Base-by-base conservation (phyloP, 2,329 filamentous ascomycete species). In the Diaporthe destruens region DNA sequence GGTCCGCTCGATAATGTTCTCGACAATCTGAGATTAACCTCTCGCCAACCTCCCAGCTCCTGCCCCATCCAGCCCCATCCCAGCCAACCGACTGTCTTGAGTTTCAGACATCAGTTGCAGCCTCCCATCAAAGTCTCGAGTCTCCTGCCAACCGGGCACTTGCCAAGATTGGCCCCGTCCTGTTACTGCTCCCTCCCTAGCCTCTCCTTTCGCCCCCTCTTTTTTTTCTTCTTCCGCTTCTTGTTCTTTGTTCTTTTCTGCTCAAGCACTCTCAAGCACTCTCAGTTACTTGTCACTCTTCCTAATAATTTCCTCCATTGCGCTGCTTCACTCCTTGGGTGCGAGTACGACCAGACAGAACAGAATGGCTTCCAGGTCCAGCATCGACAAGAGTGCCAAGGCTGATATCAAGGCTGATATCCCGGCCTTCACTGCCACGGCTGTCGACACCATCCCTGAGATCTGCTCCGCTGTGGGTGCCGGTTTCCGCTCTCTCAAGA, bases 401-500 rank as follows among this genome's bases (percentile, higher is more conserved):
- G 77, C 80, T 72, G 79, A 79, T 57, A 85, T 90, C 74, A 81
- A 82, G 67, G 77, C 80, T 72, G 79, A 79, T 57, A 85, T 90
- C 72, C 77, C 82, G 44, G 77, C 83, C 53, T 90, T 93, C 77
- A 82, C 89, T 81, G 82, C 85, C 69, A 95, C 93, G 1, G 80
- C 91, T 2, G 80, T 94, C 59, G 90, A 93, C 71, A 85, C 87
- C 54, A 94, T 98, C 80, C 83, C 90, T 18, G 81, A 81, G 73
- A 88, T 88, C 54, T 88, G 91, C 79, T 85, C 88, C 71, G 87
- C 84, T 8, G 84, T 93, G 55, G 91, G 91, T 79, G 83, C 86
- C 67, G 90, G 92, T n/a, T 98, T 94, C 84, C 87, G 88, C 77
- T 88, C 93, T 23, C 91, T 95, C 81, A 93, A 92, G 84, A 98